Conservation (phyloP, 2,329 filamentous ascomycete genomes). For the Apiospora arundinis region DNA sequence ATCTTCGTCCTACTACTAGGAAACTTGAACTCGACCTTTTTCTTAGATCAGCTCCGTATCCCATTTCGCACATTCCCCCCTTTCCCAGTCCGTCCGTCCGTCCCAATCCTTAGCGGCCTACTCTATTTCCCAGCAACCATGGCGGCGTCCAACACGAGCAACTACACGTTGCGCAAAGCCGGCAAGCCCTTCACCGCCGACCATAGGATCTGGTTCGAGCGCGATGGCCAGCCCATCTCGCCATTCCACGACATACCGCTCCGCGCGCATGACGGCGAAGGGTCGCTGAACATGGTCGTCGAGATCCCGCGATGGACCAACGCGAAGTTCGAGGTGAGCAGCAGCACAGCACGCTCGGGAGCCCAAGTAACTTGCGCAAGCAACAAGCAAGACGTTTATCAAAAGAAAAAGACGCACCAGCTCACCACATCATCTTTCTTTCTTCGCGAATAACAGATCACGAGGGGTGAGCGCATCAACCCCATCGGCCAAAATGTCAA, state of each 20-base stretch:
- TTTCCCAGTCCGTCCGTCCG: background rate
- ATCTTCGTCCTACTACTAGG: background rate
- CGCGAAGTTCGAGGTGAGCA: conserved; percentile 89
- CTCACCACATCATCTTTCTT: conserved; percentile 13
- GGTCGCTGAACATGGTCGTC: conserved; percentile 94
- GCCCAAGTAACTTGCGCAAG: background rate
- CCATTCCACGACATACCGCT: conserved; percentile 97
- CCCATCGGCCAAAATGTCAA: conserved; percentile 98
- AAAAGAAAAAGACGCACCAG: conserved; percentile 28
- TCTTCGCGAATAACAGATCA: conserved; percentile 67
- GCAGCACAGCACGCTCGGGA: conserved; percentile 31
- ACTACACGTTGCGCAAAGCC: conserved; percentile 82
- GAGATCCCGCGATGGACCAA: conserved; percentile 99
- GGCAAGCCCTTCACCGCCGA: conserved; percentile 87
- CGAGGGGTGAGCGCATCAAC: conserved; percentile 94
- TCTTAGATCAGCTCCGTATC: background rate
- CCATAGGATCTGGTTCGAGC: conserved; percentile 94
- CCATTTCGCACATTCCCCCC: background rate
- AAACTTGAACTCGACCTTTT: background rate
- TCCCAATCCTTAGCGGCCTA: background rate
- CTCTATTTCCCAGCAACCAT: background rate
- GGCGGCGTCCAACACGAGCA: conserved; percentile 58
- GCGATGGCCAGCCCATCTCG: conserved; percentile 88
- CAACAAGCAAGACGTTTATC: background rate
- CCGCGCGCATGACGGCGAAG: conserved; percentile 93